These are phyloP conservation scores for Penicillium psychrosexuale DNA, from an alignment of 2,329 filamentous ascomycete genomes.

Conservation along the genomic window DNA sequence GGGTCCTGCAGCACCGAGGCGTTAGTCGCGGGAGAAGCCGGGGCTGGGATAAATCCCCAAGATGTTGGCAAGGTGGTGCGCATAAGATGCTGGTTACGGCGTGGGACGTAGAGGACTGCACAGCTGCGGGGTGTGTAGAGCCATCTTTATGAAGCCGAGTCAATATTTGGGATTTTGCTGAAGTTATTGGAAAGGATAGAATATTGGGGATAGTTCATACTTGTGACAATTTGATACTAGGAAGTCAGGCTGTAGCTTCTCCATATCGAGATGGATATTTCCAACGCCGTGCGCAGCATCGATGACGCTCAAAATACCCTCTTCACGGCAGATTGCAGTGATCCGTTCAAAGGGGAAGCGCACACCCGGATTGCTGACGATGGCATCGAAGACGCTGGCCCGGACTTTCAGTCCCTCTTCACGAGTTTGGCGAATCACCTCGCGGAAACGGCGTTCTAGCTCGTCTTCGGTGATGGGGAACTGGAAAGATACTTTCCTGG, in stretches of 20 bases:
- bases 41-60: constrained; percentile 65
- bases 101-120: constrained; percentile 75
- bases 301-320: constrained; percentile 68
- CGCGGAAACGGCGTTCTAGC: constrained; percentile 60
- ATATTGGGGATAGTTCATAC: constrained; percentile 21
- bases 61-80: constrained; percentile 74
- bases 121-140: constrained; percentile 75
- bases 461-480: constrained; percentile 70
- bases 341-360: constrained; percentile 74
- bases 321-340: constrained; percentile 60
- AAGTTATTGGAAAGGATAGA: neutral
- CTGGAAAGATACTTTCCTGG: constrained; percentile 56
- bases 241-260: constrained; percentile 71
- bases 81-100: constrained; percentile 71
- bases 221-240: constrained; percentile 86
- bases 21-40: constrained; percentile 41
- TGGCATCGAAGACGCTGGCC: constrained; percentile 73
- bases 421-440: constrained; percentile 54
- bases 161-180: neutral
- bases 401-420: constrained; percentile 61
- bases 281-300: constrained; percentile 86
- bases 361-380: constrained; percentile 75
- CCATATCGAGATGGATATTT: constrained; percentile 69
- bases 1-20: constrained; percentile 44
- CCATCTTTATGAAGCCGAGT: constrained; percentile 55